Base-by-base conservation (phyloP, 176 grass and related monocot genomes). In the Lolium rigidum region DNA sequence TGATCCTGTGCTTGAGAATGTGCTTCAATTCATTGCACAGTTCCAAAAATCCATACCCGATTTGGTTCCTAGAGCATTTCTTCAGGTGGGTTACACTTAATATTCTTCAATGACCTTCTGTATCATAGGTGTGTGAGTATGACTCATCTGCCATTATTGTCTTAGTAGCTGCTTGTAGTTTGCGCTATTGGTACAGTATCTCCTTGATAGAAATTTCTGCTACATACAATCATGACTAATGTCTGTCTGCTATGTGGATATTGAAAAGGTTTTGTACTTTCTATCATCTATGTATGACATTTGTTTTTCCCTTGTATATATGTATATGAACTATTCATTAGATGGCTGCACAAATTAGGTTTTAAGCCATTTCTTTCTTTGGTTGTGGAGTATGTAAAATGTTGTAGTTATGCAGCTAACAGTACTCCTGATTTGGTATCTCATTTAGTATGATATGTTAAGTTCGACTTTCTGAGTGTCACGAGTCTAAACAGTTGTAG, bases 31-130 rank as follows among this genome's bases (percentile, higher is more conserved):
- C 89, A 79, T 95, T 86, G 92, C 92, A 44, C 86, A 89, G 50
- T 98, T 98, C 66, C 96, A 98, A 87, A 95, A 94, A 92, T 89
- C 86, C 51, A 55, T 94, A 84, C 93, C 96, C 68, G 93, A 93
- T 92, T 91, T 98, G 81, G 88, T 98, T 91, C 81, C 96, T 87
- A 84, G 93, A 82, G 86, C 96, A 82, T 90, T 94, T 94, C 90
- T 98, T n/a, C 96, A 95, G 93, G 93, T 95, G 80, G 50, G 52
- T 75, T 26, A 78, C 38, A 75, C 60, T 75, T 28, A 43, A 43
- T 3, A 41, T 80, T 59, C 85, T 87, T 87, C 22, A 25, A 55
- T 6, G 51, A 49, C 6, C 22, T 78, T 59, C 11, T 68, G 28
- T 6, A 35, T 44, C 21, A 49, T 35, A 38, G 43, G 35, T 44